phyloP scores from a whole-genome alignment of 495 filamentous ascomycete genomes.

The Aspergillus indologenus region DNA sequence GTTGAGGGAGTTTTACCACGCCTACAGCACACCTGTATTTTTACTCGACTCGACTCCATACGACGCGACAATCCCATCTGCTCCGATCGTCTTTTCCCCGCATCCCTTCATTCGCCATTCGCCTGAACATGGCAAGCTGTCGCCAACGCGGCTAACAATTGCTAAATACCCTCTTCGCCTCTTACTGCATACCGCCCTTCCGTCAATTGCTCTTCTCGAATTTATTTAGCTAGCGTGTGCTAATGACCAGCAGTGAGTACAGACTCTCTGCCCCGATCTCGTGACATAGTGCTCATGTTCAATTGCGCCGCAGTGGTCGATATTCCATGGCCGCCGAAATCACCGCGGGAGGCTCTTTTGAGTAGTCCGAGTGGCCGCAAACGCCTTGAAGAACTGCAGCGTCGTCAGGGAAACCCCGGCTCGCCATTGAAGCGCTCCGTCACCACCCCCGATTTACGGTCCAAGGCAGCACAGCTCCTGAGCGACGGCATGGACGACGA shows the following conservation, averaged over 20 bases:
- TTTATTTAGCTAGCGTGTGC: not conserved
- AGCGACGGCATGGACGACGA: constrained; percentile 38
- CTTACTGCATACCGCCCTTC: not conserved
- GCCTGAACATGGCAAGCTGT: constrained; percentile 18
- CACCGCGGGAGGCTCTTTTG: constrained; percentile 78
- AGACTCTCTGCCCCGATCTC: not conserved
- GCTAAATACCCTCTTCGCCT: not conserved
- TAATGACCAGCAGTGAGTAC: constrained; percentile 28
- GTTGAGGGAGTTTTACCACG: not conserved
- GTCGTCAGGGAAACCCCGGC: constrained; percentile 59
- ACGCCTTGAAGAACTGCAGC: constrained; percentile 60
- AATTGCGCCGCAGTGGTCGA: constrained; percentile 38
- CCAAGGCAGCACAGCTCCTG: constrained; percentile 31
- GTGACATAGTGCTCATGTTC: not conserved
- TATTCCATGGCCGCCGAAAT: constrained; percentile 79
- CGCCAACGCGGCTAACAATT: not conserved
- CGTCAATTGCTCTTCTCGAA: not conserved
- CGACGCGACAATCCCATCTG: not conserved
- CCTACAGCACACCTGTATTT: no score
- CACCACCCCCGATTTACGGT: constrained; percentile 39
- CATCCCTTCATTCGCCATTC: constrained; percentile 8
- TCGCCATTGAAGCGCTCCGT: constrained; percentile 58
- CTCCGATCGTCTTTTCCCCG: constrained; percentile 14
- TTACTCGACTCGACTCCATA: not conserved
- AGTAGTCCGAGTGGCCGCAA: constrained; percentile 78